Conservation (phyloP, 2,329 filamentous ascomycete genomes). For the Verticillium isaacii region DNA sequence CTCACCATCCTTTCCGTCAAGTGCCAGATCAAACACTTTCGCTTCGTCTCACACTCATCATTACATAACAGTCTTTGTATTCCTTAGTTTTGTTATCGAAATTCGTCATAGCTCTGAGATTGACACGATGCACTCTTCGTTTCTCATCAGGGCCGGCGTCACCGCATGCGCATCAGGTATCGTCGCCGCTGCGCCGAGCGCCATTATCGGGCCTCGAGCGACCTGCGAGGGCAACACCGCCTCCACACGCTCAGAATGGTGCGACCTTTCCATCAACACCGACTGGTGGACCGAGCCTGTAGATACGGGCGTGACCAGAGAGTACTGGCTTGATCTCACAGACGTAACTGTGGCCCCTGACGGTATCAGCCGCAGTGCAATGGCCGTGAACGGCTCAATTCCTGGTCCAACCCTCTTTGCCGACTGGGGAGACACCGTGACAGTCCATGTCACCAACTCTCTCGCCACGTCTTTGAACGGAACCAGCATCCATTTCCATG, state of each 20-base stretch:
- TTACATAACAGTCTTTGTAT: no score
- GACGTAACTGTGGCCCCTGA: constrained; percentile 38
- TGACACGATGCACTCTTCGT: not conserved
- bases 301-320: constrained; percentile 44
- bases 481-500: constrained; percentile 60
- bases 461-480: constrained; percentile 43
- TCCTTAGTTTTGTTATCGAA: no score
- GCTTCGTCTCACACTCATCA: no score
- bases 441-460: constrained; percentile 50
- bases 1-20: no score
- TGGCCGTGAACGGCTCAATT: constrained; percentile 51
- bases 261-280: constrained; percentile 41
- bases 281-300: constrained; percentile 36
- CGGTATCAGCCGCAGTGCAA: constrained; percentile 32
- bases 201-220: constrained; percentile 4
- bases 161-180: not conserved
- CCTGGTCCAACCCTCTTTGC: constrained; percentile 56
- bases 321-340: constrained; percentile 40
- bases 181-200: not conserved
- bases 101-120: not conserved
- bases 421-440: constrained; percentile 43
- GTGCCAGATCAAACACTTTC: no score
- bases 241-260: constrained; percentile 34
- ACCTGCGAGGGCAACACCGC: constrained; percentile 22
- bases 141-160: not conserved